Evolutionary conservation across 805 yeast species (phyloP).

Genomic region (Zygosaccharomyces bailii): DNA sequence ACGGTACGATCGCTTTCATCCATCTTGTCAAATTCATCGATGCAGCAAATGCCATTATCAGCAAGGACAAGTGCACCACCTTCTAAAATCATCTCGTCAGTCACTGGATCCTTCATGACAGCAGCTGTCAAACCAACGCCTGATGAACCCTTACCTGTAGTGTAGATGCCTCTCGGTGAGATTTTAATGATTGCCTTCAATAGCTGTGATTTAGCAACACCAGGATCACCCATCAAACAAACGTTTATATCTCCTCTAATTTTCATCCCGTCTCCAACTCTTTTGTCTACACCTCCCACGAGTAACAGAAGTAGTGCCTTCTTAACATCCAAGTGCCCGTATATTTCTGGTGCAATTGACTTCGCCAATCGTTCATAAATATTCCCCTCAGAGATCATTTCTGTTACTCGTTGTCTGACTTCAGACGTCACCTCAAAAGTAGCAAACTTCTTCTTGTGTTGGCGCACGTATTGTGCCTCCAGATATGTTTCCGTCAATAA

Average conservation of each 20-base stretch:
- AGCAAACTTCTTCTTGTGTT: slow-evolving; percentile 86
- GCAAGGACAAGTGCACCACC: slow-evolving; percentile 98
- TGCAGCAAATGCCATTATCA: slow-evolving; percentile 97
- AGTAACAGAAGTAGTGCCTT: slow-evolving; percentile 80
- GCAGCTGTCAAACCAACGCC: slow-evolving; percentile 99
- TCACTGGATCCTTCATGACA: slow-evolving; percentile 97
- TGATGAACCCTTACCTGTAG: slow-evolving; percentile 98
- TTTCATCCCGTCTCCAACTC: slow-evolving; percentile 92
- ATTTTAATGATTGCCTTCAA: slow-evolving; percentile 85
- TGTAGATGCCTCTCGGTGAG: slow-evolving; percentile 94
- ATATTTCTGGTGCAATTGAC: slow-evolving; percentile 97
- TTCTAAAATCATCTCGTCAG: slow-evolving; percentile 96
- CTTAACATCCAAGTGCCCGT: slow-evolving; percentile 89
- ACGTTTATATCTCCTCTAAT: slow-evolving; percentile 96
- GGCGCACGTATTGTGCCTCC: slow-evolving; percentile 80
- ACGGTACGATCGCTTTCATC: slow-evolving; percentile 96
- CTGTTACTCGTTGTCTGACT: slow-evolving; percentile 52
- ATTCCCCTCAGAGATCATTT: slow-evolving; percentile 58
- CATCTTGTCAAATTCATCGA: slow-evolving; percentile 99
- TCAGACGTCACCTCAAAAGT: slow-evolving; percentile 55
- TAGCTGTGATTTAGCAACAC: slow-evolving; percentile 97
- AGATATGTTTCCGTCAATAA: slow-evolving; percentile 88
- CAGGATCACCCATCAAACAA: slow-evolving; percentile 98
- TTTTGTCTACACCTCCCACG: slow-evolving; percentile 94
- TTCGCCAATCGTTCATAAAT: slow-evolving; percentile 75